These are phyloP conservation scores for Nitzschia sp. DNA, from an alignment of 108 stramenopile genomes.

Conservation along the genomic window DNA sequence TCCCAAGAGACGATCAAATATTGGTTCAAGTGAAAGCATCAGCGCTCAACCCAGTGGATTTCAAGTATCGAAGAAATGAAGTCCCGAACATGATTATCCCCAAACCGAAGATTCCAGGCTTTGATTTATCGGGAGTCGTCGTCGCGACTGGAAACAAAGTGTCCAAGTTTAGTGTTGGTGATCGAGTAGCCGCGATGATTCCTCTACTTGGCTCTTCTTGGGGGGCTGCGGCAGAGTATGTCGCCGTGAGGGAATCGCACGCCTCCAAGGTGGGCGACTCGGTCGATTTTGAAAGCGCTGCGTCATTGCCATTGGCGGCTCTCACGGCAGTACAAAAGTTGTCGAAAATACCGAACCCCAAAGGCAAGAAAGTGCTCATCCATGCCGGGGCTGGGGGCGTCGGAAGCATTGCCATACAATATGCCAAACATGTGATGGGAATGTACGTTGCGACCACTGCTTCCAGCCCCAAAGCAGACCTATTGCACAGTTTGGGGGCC, in stretches of 20 bases:
- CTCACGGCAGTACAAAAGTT: constrained; percentile 41
- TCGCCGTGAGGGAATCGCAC: constrained; percentile 21
- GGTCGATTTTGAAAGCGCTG: constrained; percentile 22
- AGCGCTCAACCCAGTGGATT: constrained; percentile 41
- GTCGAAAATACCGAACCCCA: neutral
- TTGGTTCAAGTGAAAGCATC: constrained; percentile 37
- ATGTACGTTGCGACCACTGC: constrained; percentile 34
- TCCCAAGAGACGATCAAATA: constrained; percentile 19
- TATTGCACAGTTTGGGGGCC: constrained; percentile 23
- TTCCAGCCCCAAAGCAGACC: constrained; percentile 18
- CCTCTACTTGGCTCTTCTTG: constrained; percentile 26
- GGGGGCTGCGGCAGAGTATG: constrained; percentile 40
- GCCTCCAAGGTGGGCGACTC: constrained; percentile 7
- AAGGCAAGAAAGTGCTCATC: constrained; percentile 29
- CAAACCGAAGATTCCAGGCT: constrained; percentile 42
- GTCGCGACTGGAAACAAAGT: constrained; percentile 22
- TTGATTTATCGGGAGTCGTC: constrained; percentile 32
- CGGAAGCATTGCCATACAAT: constrained; percentile 43
- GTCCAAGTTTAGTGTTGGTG: constrained; percentile 27
- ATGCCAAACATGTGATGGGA: constrained; percentile 40
- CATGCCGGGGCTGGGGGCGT: constrained; percentile 51
- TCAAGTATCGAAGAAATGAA: constrained; percentile 30
- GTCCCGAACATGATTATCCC: constrained; percentile 30
- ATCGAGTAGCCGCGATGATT: constrained; percentile 43
- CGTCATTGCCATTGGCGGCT: constrained; percentile 31